phyloP scores from a whole-genome alignment of 495 filamentous ascomycete species.

The Rostrohypoxylon terebratum region DNA sequence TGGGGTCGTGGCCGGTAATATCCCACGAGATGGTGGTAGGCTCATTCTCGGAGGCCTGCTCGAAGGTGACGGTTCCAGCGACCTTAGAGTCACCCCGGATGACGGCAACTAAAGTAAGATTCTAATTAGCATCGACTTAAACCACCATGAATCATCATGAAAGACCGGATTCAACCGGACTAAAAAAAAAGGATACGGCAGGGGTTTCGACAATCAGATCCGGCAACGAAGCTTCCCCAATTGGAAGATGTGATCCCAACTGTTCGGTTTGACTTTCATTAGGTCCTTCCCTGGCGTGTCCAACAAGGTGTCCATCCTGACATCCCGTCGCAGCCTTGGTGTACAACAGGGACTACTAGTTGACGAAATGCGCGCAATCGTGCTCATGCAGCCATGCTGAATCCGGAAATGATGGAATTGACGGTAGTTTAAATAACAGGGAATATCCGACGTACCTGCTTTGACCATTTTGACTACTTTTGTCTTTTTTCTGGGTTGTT shows the following conservation, averaged over 20 bases:
- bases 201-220: conserved; percentile 31
- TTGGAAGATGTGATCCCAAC: conserved; percentile 32
- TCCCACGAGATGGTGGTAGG: conserved; percentile 91
- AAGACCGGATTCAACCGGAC: conserved; percentile 21
- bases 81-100: conserved; percentile 97
- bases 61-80: conserved; percentile 91
- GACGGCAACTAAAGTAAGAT: conserved; percentile 77
- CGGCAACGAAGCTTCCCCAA: conserved; percentile 22
- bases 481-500: conserved; percentile 28
- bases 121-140: conserved; percentile 49
- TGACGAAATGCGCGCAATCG: conserved; percentile 53
- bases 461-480: conserved; percentile 83
- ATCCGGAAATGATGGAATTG: conserved; percentile 45
- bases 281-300: conserved; percentile 33
- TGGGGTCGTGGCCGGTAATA: conserved; percentile 91
- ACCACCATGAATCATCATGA: not conserved
- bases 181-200: conserved; percentile 33
- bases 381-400: conserved; percentile 52
- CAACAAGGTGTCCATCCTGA: conserved; percentile 50
- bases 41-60: conserved; percentile 82
- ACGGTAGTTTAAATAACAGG: conserved; percentile 40
- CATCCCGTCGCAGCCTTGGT: conserved; percentile 38
- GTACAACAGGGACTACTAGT: conserved; percentile 42
- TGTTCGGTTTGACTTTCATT: conserved; percentile 28
- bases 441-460: conserved; percentile 76